Conservation (phyloP, 2,329 filamentous ascomycete species). For the Colletotrichum sublineola region DNA sequence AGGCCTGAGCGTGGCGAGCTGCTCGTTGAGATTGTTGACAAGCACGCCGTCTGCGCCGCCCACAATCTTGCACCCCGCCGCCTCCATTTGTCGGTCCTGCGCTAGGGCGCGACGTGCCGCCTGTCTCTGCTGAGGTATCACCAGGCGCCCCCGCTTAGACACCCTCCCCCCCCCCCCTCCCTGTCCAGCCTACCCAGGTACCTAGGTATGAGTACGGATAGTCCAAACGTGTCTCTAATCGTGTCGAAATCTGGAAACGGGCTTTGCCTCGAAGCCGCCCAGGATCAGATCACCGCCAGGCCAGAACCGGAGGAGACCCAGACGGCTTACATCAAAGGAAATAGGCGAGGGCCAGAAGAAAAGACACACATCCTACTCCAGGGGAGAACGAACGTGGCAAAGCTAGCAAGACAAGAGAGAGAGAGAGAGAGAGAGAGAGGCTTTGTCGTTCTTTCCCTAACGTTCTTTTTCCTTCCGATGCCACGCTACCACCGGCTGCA, state of each 20-base stretch:
- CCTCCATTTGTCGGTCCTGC: conserved; percentile 28
- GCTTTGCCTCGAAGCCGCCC: conserved; percentile 14
- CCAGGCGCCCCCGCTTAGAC: conserved; percentile 21
- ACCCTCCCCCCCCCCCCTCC: conserved; percentile 16
- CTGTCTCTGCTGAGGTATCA: conserved; percentile 26
- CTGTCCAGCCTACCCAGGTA: conserved; percentile 4
- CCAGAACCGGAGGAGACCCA: background rate
- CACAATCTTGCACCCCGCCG: background rate
- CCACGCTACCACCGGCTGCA: conserved; percentile 2
- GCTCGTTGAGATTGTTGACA: conserved; percentile 2
- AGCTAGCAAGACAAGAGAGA: background rate
- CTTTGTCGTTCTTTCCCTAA: background rate
- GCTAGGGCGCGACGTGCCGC: conserved; percentile 39
- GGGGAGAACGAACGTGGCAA: conserved; percentile 2
- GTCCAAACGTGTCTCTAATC: conserved; percentile 28
- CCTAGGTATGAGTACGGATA: background rate
- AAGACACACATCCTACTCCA: background rate
- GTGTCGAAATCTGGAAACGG: conserved; percentile 22
- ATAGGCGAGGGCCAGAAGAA: background rate
- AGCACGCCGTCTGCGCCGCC: conserved; percentile 8
- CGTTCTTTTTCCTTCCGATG: conserved; percentile 16
- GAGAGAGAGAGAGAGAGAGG: background rate
- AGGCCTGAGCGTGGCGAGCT: background rate
- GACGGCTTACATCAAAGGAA: conserved; percentile 5
- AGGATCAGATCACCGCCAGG: conserved; percentile 9